Evolutionary conservation across 352 stramenopile species (phyloP), one percentile per base, ranked within the genome.

Genomic region (Pythium folliculosum): DNA sequence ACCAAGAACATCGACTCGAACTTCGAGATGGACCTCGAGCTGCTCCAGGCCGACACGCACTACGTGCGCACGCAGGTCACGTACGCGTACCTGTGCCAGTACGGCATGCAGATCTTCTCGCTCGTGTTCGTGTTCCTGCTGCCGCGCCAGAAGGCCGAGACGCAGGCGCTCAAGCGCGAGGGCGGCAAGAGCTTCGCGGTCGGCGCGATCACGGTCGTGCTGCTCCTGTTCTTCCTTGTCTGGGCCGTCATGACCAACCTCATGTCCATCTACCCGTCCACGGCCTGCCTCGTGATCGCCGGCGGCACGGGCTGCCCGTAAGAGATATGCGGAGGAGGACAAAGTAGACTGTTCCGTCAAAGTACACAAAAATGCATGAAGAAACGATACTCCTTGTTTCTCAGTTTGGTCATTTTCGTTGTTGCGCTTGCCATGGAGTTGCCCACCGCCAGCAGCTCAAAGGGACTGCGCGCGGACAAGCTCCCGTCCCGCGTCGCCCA

Each of bases 221-320:
- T 75, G n/a, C 50, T 78, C 13, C 2, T 50, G 5, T 71, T 77
- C 54, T 55, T 63, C 5, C 48, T 77, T 22, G 47, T 77, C 22
- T 75, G 63, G 63, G 60, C 71, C 22, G 50, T 81, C n/a, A 73
- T 71, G 62, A 78, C 69, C 47, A 81, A 77, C 60, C 52, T 81
- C 59, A 67, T 81, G 57, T 64, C 60, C 45, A 71, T 81, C 51
- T 81, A 72, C 32, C 63, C 64, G 17, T 67, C 58, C 9, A 81
- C 74, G 25, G 43, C 60, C 40, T 81, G 74, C 25, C 60, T 77
- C 30, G 43, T 45, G 35, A 72, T 81, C 48, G 71, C 72, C 14
- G 74, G 74, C n/a, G 70, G 71, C 30, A 52, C 38, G 1, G 72
- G 72, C 0, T 78, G 72, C 56, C 21, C 21, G 47, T 60, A 45